These are phyloP conservation scores for Globisporangium apiculatum DNA, from an alignment of 352 stramenopile genomes.

Conservation along the genomic window DNA sequence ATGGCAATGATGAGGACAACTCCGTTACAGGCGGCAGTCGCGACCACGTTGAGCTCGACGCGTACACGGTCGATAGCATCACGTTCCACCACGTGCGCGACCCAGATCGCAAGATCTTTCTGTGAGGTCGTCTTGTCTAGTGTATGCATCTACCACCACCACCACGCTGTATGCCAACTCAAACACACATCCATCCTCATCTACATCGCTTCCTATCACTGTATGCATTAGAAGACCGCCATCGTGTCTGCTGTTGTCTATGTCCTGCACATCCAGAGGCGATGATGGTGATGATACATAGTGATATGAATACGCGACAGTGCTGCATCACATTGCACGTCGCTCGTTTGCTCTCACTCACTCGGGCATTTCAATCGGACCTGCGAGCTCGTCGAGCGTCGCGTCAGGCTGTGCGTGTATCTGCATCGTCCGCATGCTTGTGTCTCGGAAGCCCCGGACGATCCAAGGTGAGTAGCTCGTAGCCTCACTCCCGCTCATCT, in stretches of 20 bases:
- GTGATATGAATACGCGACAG: too few relatives aligned
- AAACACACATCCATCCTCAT: too few relatives aligned
- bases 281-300: too few relatives aligned
- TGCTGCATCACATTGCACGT: too few relatives aligned
- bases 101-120: slow-evolving; percentile 3
- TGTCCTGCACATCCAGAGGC: too few relatives aligned
- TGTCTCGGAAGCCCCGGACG: slow-evolving; percentile 6
- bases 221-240: too few relatives aligned
- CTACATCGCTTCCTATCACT: too few relatives aligned
- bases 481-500: too few relatives aligned
- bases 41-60: slow-evolving; percentile 24
- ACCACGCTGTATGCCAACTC: too few relatives aligned
- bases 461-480: slow-evolving; percentile 11
- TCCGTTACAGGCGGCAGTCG: not conserved
- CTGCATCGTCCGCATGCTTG: not conserved
- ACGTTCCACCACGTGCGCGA: slow-evolving; percentile 16
- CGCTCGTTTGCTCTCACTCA: not conserved
- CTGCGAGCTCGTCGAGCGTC: slow-evolving; percentile 12
- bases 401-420: not conserved
- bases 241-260: too few relatives aligned
- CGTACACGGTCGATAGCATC: slow-evolving; percentile 37
- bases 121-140: not conserved
- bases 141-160: too few relatives aligned
- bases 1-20: not conserved
- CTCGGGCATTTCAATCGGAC: slow-evolving; percentile 9